phyloP scores from a whole-genome alignment of 2,329 filamentous ascomycete genomes.

The Coniochaeta ligniaria region DNA sequence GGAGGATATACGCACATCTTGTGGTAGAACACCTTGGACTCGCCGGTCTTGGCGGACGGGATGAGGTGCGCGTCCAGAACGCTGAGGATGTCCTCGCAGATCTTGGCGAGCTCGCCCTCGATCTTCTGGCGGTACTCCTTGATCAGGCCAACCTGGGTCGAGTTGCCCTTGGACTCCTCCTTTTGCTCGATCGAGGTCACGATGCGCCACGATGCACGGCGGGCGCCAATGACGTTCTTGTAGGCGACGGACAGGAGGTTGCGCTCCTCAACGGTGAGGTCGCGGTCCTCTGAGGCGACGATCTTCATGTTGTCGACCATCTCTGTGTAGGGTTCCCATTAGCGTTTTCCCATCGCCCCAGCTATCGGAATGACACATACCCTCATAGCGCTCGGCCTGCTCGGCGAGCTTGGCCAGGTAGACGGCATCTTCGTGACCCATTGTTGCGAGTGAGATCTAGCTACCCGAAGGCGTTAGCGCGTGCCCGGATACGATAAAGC shows the following conservation, averaged over 20 bases:
- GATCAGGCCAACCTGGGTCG: slow-evolving; percentile 81
- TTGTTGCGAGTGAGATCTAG: slow-evolving; percentile 49
- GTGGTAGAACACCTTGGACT: slow-evolving; percentile 99
- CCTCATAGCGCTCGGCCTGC: slow-evolving; percentile 99
- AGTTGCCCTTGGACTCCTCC: slow-evolving; percentile 98
- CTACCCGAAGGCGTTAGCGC: not conserved
- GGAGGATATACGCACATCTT: slow-evolving; percentile 67
- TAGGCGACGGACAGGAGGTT: slow-evolving; percentile 97
- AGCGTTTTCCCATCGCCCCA: not conserved
- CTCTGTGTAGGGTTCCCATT: slow-evolving; percentile 47
- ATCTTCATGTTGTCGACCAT: slow-evolving; percentile 99
- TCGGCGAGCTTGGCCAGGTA: slow-evolving; percentile 99
- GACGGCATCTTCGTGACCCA: slow-evolving; percentile 99
- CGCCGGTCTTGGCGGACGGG: slow-evolving; percentile 85
- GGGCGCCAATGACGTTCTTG: slow-evolving; percentile 97
- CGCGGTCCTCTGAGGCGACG: slow-evolving; percentile 80
- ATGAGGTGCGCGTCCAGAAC: slow-evolving; percentile 93
- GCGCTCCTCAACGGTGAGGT: slow-evolving; percentile 87
- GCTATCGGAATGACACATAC: slow-evolving; percentile 44
- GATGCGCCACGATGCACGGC: slow-evolving; percentile 97
- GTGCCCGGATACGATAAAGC: not conserved
- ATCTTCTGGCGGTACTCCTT: slow-evolving; percentile 99
- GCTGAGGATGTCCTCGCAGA: slow-evolving; percentile 95
- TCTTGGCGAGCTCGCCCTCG: slow-evolving; percentile 91
- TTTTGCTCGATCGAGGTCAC: slow-evolving; percentile 98